These are phyloP conservation scores for Neurospora hispaniola DNA, from an alignment of 495 filamentous ascomycete species.

Conservation along the genomic window DNA sequence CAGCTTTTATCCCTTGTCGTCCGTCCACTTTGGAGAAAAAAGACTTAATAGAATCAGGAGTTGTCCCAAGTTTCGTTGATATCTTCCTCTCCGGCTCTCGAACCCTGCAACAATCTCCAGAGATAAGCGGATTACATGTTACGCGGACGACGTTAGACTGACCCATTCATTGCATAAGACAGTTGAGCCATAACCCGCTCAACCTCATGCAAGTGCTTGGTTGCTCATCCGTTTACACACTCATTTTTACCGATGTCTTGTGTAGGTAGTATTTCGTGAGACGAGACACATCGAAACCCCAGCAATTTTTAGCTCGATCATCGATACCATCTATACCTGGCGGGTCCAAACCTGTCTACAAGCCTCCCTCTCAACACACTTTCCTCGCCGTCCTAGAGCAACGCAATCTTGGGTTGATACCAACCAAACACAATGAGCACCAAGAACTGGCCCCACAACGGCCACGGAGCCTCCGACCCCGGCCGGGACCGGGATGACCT, in stretches of 20 bases:
- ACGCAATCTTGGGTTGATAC: neutral
- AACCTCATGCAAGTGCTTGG: neutral
- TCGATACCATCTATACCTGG: neutral
- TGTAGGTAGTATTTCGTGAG: neutral
- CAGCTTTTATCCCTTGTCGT: neutral
- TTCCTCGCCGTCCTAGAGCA: neutral
- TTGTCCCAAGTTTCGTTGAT: neutral
- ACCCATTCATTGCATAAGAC: neutral
- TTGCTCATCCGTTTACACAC: neutral
- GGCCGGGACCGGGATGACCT: conserved; percentile 7
- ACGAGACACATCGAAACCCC: neutral
- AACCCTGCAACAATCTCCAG: neutral
- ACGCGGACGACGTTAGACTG: neutral
- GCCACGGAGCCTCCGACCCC: conserved; percentile 23
- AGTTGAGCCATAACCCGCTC: neutral
- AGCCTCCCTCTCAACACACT: neutral
- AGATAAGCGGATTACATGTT: neutral
- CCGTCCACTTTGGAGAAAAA: neutral
- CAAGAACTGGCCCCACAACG: conserved; percentile 8
- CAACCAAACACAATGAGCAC: neutral
- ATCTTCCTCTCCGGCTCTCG: neutral
- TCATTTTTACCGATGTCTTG: neutral
- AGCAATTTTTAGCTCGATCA: neutral
- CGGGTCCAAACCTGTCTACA: neutral
- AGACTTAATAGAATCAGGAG: neutral